These are phyloP conservation scores for Globisporangium nunn DNA, from an alignment of 352 stramenopile genomes.

Conservation along the genomic window DNA sequence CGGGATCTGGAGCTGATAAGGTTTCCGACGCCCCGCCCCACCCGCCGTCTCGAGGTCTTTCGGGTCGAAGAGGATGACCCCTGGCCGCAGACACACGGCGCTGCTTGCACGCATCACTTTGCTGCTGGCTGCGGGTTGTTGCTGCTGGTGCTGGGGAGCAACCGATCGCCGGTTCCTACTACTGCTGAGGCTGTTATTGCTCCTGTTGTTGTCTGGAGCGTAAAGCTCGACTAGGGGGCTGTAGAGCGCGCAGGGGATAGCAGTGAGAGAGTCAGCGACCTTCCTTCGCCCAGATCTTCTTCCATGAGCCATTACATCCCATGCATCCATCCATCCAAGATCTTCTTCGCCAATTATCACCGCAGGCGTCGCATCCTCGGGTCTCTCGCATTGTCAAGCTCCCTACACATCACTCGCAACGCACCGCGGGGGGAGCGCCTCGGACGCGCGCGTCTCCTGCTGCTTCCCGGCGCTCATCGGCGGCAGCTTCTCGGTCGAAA, in stretches of 20 bases:
- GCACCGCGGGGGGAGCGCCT: background rate
- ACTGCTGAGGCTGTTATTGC: background rate
- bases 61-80: constrained; percentile 51
- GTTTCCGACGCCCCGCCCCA: background rate
- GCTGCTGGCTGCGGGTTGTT: constrained; percentile 1
- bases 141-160: constrained; percentile 1
- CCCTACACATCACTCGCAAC: background rate
- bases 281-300: background rate
- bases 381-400: background rate
- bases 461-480: background rate
- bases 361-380: too few species aligned
- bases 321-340: background rate
- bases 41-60: constrained; percentile 20
- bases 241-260: background rate
- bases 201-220: background rate
- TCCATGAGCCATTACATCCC: background rate
- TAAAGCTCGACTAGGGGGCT: background rate
- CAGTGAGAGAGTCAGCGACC: background rate
- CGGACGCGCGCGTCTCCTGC: background rate
- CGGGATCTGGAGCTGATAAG: constrained; percentile 12
- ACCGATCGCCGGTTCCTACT: too few species aligned
- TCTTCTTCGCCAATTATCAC: too few species aligned
- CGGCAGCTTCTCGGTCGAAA: too few species aligned
- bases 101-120: constrained; percentile 4
- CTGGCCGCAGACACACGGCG: constrained; percentile 12